Evolutionary conservation across 306 rosid genomes (phyloP).

Genomic region (Sindora glabra): DNA sequence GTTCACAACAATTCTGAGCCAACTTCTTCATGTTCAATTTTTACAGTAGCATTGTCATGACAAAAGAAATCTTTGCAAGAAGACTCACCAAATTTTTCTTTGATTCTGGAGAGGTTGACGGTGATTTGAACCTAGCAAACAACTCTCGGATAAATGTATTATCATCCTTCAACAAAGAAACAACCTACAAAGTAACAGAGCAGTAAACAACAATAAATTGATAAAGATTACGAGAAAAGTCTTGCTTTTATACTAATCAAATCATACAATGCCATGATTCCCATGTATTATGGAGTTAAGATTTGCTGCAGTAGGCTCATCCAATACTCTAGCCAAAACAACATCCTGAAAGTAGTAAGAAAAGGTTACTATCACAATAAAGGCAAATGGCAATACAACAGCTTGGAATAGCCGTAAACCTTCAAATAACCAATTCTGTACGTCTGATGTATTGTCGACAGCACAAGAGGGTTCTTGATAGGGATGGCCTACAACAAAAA

Average conservation of each 20-base stretch:
- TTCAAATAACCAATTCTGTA: constrained; percentile 89
- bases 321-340: constrained; percentile 79
- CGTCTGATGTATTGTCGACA: constrained; percentile 95
- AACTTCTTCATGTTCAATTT: not conserved
- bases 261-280: constrained; percentile 77
- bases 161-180: constrained; percentile 84
- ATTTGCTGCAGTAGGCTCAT: constrained; percentile 76
- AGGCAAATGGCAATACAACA: not conserved
- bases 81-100: constrained; percentile 78
- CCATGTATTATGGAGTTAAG: constrained; percentile 80
- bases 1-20: constrained; percentile 6
- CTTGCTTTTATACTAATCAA: not conserved
- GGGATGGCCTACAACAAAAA: constrained; percentile 72
- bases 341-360: constrained; percentile 60
- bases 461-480: constrained; percentile 61
- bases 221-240: not conserved
- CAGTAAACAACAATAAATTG: constrained; percentile 14
- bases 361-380: constrained; percentile 21
- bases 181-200: constrained; percentile 48
- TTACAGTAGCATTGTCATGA: not conserved
- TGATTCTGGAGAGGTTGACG: constrained; percentile 63
- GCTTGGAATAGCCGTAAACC: constrained; percentile 29
- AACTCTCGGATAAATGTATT: constrained; percentile 85
- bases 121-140: constrained; percentile 68
- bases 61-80: constrained; percentile 2